Conservation (phyloP, 75 land plant genomes). For the Isoetes taiwanensis region DNA sequence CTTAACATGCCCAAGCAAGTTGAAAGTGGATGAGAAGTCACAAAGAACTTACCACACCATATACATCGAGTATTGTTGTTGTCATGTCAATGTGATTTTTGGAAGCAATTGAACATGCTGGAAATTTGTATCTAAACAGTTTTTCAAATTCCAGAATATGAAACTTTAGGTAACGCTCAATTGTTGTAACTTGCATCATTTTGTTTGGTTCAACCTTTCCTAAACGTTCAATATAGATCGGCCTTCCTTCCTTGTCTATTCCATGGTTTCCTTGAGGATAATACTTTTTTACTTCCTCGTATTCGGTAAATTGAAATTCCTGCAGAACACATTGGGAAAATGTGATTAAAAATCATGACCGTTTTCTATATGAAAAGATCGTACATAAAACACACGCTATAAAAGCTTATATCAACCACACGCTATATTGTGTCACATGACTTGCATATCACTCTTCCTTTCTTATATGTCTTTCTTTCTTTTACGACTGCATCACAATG, state of each 20-base stretch:
- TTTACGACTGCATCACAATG: no score
- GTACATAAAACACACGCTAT: no score
- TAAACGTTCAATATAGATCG: neutral
- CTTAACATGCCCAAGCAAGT: no score
- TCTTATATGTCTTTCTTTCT: no score
- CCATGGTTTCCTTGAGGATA: slow-evolving; percentile 3
- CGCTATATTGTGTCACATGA: no score
- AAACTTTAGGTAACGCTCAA: neutral
- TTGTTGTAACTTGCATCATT: slow-evolving; percentile 2
- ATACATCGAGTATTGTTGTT: slow-evolving; percentile 1
- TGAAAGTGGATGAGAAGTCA: no score
- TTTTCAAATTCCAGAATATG: slow-evolving; percentile 1
- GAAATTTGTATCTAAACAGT: neutral
- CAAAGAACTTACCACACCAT: neutral
- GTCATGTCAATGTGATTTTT: neutral
- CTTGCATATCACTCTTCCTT: no score
- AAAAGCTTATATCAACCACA: no score
- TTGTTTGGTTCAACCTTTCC: slow-evolving; percentile 4
- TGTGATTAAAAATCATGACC: no score
- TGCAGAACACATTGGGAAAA: no score
- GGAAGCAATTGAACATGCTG: neutral
- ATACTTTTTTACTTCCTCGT: neutral
- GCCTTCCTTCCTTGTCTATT: slow-evolving; percentile 7
- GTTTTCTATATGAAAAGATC: no score
- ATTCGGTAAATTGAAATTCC: slow-evolving; percentile 1